These are phyloP conservation scores for Capsicum baccatum DNA, from an alignment of 257 asterid genomes.

Conservation along the genomic window DNA sequence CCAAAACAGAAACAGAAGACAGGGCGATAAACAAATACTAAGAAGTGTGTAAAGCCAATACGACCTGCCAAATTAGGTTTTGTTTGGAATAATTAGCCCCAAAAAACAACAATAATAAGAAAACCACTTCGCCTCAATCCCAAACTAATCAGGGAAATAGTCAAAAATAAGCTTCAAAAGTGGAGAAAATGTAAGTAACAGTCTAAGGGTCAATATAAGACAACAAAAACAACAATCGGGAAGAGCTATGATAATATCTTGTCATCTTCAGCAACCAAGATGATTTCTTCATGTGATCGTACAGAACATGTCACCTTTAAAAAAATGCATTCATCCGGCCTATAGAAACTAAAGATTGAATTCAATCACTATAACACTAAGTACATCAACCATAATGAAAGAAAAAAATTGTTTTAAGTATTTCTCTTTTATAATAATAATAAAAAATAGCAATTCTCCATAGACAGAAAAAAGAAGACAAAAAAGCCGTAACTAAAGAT, in stretches of 20 bases:
- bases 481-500: too few species aligned
- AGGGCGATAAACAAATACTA: background rate
- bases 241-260: background rate
- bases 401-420: too few species aligned
- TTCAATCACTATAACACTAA: background rate
- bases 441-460: too few species aligned
- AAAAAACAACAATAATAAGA: background rate
- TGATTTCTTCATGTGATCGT: background rate
- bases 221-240: background rate
- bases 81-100: background rate
- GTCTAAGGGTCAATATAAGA: background rate
- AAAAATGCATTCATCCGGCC: background rate
- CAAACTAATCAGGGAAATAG: background rate
- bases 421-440: too few species aligned
- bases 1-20: constrained; percentile 12
- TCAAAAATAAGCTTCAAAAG: background rate
- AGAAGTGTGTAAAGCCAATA: background rate
- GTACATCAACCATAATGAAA: too few species aligned
- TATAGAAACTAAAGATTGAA: background rate
- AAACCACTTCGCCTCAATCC: background rate
- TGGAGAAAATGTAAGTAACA: background rate
- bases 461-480: too few species aligned
- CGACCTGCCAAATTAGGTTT: constrained; percentile 19
- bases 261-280: background rate
- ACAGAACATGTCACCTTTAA: background rate